Base-by-base conservation (phyloP, 2,329 filamentous ascomycete genomes). In the Xylaria hypoxylon region DNA sequence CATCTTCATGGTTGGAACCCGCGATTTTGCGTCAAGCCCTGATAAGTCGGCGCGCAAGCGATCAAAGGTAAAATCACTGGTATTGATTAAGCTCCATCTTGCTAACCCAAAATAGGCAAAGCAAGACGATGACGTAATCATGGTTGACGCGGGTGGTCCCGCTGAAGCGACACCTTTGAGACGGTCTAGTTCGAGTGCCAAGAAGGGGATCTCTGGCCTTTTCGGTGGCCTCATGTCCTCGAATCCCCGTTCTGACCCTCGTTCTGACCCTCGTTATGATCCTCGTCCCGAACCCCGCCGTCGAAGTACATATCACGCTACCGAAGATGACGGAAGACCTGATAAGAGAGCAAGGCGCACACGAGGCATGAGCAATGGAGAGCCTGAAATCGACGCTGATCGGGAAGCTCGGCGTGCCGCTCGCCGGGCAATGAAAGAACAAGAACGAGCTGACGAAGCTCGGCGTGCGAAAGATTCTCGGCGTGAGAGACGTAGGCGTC, bases 381-480 rank as follows among this genome's bases (percentile, higher is more conserved):
- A 87, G 44, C 84, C 77, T 15, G 85, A 84, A 31, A 79, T 76
- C 2, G 87, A 89, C 17, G 81, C 84, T 33, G 87, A 90, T 13
- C 81, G 84, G 28, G 90, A 92, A 75, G 87, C 86, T 24, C 85
- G 88, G 53, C 85, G 85, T 50, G 87, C 87, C 33, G 88, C 88
- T 63, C 87, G 90, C n/a, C 86, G 85, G 62, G 84, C 87, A 1
- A 85, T 83, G 58, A 85, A 84, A 17, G 83, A 85, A 2, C 86
- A 89, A 63, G 84, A 87, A 26, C 82, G 79, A 51, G 82, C 81
- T 6, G 88, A 87, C 70, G 87, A 89, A 17, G 53, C 57, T 31
- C 65, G 51, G 5, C 65, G 51, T 15, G 52, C 56, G 17, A 65
- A 68, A 40, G 86, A 87, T 50, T 81, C 83, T 22, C 82, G 86